Evolutionary conservation across 768 basidiomycete species (phyloP).

Genomic region (Termitomyces sp.): DNA sequence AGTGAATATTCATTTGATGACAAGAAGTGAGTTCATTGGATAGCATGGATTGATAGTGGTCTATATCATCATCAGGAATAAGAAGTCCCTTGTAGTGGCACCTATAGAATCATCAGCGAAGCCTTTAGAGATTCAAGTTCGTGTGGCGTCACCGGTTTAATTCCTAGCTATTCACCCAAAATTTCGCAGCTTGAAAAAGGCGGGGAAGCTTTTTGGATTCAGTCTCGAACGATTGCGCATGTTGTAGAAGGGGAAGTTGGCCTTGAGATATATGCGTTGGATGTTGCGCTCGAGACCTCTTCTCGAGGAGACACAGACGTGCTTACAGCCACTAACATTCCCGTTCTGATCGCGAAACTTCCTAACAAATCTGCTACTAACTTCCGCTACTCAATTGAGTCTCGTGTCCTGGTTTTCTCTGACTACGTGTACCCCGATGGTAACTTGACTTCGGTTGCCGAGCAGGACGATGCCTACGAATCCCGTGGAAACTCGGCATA

Average conservation of each 20-base stretch:
- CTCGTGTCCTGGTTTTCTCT: constrained; percentile 75
- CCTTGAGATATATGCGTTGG: constrained; percentile 56
- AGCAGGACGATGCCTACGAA: constrained; percentile 69
- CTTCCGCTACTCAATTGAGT: constrained; percentile 58
- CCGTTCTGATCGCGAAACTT: constrained; percentile 55
- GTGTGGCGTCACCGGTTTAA: constrained; percentile 12
- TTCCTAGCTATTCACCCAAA: not conserved
- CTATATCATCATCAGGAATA: constrained; percentile 42
- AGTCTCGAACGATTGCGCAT: constrained; percentile 63
- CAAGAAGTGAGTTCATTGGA: constrained; percentile 51
- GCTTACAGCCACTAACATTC: constrained; percentile 31
- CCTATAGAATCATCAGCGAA: constrained; percentile 47
- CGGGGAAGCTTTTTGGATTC: constrained; percentile 79
- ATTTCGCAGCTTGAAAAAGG: constrained; percentile 49
- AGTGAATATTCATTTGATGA: constrained; percentile 69
- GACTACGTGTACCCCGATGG: constrained; percentile 78
- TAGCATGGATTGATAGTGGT: not conserved
- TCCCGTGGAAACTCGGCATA: constrained; percentile 67
- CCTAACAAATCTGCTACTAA: constrained; percentile 65
- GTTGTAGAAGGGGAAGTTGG: constrained; percentile 52
- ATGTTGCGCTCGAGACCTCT: constrained; percentile 40
- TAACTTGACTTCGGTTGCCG: constrained; percentile 59
- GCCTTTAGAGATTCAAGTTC: constrained; percentile 49
- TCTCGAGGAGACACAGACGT: constrained; percentile 17
- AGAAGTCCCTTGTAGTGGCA: constrained; percentile 61